phyloP scores from a whole-genome alignment of 805 yeast genomes.

The Naumovozyma dairenensis region DNA sequence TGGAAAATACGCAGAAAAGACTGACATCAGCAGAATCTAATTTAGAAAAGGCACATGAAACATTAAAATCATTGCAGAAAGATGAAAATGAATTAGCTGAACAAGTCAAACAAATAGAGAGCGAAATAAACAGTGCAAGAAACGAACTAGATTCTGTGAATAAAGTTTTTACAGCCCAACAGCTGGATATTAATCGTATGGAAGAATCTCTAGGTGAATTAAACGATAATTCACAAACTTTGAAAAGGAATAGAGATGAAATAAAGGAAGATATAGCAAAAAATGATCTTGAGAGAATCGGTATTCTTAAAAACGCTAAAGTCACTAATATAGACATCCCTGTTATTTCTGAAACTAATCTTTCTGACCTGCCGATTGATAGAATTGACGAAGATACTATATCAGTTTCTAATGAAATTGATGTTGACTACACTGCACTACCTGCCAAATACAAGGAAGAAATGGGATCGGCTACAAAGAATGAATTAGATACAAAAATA shows the following conservation, averaged over 20 bases:
- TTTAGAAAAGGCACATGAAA: constrained; percentile 29
- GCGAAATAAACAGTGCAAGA: constrained; percentile 33
- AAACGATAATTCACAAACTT: constrained; percentile 17
- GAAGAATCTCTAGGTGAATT: constrained; percentile 43
- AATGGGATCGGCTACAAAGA: constrained; percentile 20
- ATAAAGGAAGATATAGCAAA: constrained; percentile 47
- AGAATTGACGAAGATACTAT: constrained; percentile 34
- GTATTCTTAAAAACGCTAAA: constrained; percentile 60
- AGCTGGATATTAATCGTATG: constrained; percentile 28
- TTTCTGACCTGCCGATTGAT: constrained; percentile 54
- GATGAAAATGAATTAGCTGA: constrained; percentile 27
- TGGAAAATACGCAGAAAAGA: constrained; percentile 43
- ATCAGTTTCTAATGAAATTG: constrained; percentile 37
- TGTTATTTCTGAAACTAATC: constrained; percentile 41
- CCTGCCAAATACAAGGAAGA: constrained; percentile 35
- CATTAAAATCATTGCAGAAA: constrained; percentile 25
- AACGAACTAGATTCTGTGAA: constrained; percentile 31
- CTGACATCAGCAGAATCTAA: constrained; percentile 33
- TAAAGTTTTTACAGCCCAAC: constrained; percentile 22
- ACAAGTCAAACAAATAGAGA: constrained; percentile 31
- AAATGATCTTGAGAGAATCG: constrained; percentile 44
- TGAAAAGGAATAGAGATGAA: constrained; percentile 29
- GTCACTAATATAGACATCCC: constrained; percentile 62
- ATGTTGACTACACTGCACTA: constrained; percentile 44
- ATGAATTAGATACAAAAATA: constrained; percentile 33